Conservation (phyloP, 1,139 yeast genomes). For the Scheffersomyces parashehatae region DNA sequence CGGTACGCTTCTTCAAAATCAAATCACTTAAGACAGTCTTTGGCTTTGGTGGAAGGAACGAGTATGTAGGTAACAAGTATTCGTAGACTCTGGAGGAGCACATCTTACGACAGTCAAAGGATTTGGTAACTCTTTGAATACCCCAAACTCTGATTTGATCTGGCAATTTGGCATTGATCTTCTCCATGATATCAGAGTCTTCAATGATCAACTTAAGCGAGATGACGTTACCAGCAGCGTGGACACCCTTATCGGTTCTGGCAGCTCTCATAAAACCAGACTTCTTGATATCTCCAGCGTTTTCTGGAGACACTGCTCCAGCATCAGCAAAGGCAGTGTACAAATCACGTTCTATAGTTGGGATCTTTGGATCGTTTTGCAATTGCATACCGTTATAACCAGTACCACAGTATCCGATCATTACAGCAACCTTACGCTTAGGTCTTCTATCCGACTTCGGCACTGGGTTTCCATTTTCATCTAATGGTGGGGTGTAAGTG, state of each 20-base stretch:
- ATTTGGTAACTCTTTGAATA: conserved; percentile 80
- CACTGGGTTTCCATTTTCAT: conserved; percentile 62
- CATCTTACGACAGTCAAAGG: conserved; percentile 93
- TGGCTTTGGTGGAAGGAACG: conserved; percentile 89
- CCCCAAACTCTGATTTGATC: conserved; percentile 93
- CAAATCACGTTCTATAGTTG: conserved; percentile 89
- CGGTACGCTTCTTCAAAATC: conserved; percentile 52
- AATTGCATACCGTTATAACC: conserved; percentile 98
- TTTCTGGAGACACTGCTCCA: conserved; percentile 88
- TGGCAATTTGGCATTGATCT: conserved; percentile 75
- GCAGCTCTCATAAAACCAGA: conserved; percentile 95
- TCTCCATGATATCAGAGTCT: conserved; percentile 72
- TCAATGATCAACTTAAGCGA: conserved; percentile 87
- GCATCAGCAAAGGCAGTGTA: conserved; percentile 83
- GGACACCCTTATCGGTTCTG: conserved; percentile 97
- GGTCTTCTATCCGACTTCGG: conserved; percentile 67
- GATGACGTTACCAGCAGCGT: conserved; percentile 95
- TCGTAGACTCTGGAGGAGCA: conserved; percentile 94
- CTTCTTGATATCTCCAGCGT: conserved; percentile 87
- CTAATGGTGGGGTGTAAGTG: conserved; percentile 45
- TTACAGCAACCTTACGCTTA: conserved; percentile 85
- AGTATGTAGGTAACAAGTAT: conserved; percentile 86
- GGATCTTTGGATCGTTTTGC: conserved; percentile 75
- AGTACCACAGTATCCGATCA: conserved; percentile 96
- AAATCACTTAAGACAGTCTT: conserved; percentile 60